Evolutionary conservation across 2,329 filamentous ascomycete genomes (phyloP), one percentile per base, ranked within the genome.

Genomic region (Xylariaceae sp.): DNA sequence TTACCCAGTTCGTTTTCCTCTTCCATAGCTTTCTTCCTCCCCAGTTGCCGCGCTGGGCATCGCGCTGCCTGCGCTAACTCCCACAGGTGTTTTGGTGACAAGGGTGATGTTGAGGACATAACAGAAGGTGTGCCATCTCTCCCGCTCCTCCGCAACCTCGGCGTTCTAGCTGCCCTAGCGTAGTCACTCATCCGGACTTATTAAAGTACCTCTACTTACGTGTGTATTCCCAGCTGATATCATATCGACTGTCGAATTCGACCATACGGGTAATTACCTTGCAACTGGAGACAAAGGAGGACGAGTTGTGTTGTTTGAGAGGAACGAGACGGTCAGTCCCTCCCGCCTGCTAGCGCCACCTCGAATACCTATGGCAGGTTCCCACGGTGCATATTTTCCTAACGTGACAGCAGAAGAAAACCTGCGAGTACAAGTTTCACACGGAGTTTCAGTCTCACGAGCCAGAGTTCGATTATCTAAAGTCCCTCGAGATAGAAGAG

Each of bases 361-460:
- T n/a, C 19, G 11, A n/a, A 43, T n/a, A 3, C 24, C 7, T 39
- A 28, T 45, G 4, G n/a, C 19, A 7, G 19, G 16, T 52, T 29
- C 24, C 19, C 43, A 36, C n/a, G 4, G n/a, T 5, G n/a, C 11
- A 16, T 28, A n/a, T n/a, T 29, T 6, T 17, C 50, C 64, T 67
- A 54, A 67, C 57, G 3, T 37, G 19, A 3, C 29, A 53, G 60
- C 72, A 97, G 93, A 98, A 99, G 87, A 99, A 98, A 87, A 98
- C 95, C 47, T 99, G 95, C 86, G 95, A 99, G 78, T 99, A 99
- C 84, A 99, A 98, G 77, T 99, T 99, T 76, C 95, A 99, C 77
- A 99, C 95, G 75, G 95, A 99, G 74, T 99, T 99, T 71, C 95
- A 99, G 81, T 99, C 95, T 69, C 95, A 99, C 80, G 95, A 99